Conservation (phyloP, 1,284 basidiomycete species). For the Wolfiporia cocos region DNA sequence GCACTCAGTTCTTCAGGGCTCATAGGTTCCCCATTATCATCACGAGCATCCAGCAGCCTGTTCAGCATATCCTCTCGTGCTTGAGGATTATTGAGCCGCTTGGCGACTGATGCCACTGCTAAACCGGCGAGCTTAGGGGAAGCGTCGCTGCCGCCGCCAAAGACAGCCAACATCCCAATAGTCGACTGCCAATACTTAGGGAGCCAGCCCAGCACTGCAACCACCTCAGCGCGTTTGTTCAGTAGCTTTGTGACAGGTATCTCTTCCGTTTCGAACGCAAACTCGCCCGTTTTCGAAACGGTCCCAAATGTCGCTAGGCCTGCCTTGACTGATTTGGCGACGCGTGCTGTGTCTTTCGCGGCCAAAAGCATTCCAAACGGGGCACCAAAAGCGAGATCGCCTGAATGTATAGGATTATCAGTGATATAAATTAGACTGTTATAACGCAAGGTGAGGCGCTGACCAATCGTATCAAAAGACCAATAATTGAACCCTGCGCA, state of each 20-base stretch:
- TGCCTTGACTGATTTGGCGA: constrained; percentile 28
- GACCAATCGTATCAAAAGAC: constrained; percentile 75
- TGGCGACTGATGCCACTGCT: constrained; percentile 8
- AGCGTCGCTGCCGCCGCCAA: not conserved
- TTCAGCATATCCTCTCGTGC: no score
- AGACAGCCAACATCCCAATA: constrained; percentile 1
- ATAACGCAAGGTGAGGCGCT: not conserved
- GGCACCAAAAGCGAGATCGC: constrained; percentile 75
- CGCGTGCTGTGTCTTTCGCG: constrained; percentile 63
- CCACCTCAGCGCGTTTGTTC: constrained; percentile 4
- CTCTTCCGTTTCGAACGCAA: constrained; percentile 5
- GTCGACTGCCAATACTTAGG: constrained; percentile 2
- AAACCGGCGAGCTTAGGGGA: constrained; percentile 2
- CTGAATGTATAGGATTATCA: constrained; percentile 1
- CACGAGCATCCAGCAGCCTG: constrained; percentile 8
- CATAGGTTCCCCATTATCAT: constrained; percentile 42
- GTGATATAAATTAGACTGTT: not conserved
- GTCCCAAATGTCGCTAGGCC: constrained; percentile 7
- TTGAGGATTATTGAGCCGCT: constrained; percentile 3
- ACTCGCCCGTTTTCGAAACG: not conserved
- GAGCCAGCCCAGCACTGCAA: constrained; percentile 8
- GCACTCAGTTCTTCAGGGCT: no score
- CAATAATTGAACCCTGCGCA: constrained; percentile 52
- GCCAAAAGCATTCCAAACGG: constrained; percentile 84
- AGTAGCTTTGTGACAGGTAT: constrained; percentile 9